Conservation (phyloP, 2,329 filamentous ascomycete species). For the Mollisiaceae sp. region DNA sequence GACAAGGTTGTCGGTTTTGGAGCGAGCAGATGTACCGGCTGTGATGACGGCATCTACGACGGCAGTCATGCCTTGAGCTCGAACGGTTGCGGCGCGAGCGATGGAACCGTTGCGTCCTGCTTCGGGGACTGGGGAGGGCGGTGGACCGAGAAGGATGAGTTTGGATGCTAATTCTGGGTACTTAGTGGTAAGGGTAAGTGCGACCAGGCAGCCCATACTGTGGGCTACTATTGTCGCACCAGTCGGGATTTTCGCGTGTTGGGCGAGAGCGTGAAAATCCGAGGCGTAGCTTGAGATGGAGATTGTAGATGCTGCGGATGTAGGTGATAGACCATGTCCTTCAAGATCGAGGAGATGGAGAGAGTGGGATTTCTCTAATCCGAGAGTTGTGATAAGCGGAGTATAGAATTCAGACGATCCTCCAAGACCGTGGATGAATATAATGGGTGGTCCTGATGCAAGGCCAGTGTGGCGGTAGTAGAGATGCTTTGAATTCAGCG, state of each 20-base stretch:
- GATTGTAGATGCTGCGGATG: slow-evolving; percentile 49
- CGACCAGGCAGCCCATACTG: slow-evolving; percentile 57
- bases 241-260: slow-evolving; percentile 40
- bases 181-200: slow-evolving; percentile 48
- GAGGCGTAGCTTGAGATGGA: slow-evolving; percentile 50
- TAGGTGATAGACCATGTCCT: slow-evolving; percentile 60
- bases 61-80: slow-evolving; percentile 50
- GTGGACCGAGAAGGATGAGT: slow-evolving; percentile 54
- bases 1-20: slow-evolving; percentile 47
- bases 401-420: slow-evolving; percentile 51
- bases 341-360: slow-evolving; percentile 58
- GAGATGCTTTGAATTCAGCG: slow-evolving; percentile 48
- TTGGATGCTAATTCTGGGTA: slow-evolving; percentile 49
- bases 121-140: slow-evolving; percentile 50
- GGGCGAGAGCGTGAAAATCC: slow-evolving; percentile 50
- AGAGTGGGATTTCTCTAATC: slow-evolving; percentile 40
- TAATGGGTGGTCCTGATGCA: slow-evolving; percentile 42
- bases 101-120: slow-evolving; percentile 40
- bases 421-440: slow-evolving; percentile 62
- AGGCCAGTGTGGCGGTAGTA: slow-evolving; percentile 43
- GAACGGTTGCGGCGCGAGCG: slow-evolving; percentile 48
- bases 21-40: slow-evolving; percentile 46
- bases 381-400: slow-evolving; percentile 49
- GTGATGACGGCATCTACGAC: slow-evolving; percentile 48
- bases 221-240: slow-evolving; percentile 54